Evolutionary conservation across 371 early-diverging fungal genomes (phyloP), one percentile per base, ranked within the genome.

Genomic region (Lichtheimia ornata): DNA sequence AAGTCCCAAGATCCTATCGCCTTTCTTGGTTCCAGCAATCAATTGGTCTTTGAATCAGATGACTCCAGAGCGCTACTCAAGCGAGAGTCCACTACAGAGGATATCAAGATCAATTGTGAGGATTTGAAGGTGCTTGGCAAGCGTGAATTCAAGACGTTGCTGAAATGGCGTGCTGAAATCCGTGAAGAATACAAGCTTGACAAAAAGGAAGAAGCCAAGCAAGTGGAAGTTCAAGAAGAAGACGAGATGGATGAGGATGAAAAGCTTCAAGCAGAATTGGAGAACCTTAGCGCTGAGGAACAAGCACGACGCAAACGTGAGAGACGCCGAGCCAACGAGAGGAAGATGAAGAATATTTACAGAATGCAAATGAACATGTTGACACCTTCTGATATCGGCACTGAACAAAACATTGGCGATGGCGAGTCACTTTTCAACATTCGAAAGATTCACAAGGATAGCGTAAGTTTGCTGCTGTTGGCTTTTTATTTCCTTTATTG

Each of bases 91-190:
- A 96, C 96, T 3, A 91, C 89, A 0, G 87, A 88, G 44, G 95
- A 94, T 61, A 87, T 98, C 65, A 79, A 85, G 69, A 70, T 77
- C 7, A 86, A 87, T 59, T 91, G 89, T 72, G 79, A 84, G 58
- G 99, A 98, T 85, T 82, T 98, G 67, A 91, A 93, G 67, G 93
- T 97, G 3, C 81, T 98, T 15, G 96, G 96, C 47, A 94, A 92
- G 69, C 86, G 87, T 72, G 98, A 98, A 61, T 97, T 97, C 70
- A 93, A 91, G 76, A 69, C 65, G 15, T 66, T 98, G 61, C 82
- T 97, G 58, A 91, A 89, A 68, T 98, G 99, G 99, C 84, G 97
- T 52, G 76, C 84, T 22, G 70, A 67, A 4, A 76, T 95, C 24
- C 87, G 94, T 56, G 79, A 88, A 59, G 72, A 78, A 63, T 70